Evolutionary conservation across 805 yeast genomes (phyloP).

Genomic region (Wickerhamomyces pijperi): DNA sequence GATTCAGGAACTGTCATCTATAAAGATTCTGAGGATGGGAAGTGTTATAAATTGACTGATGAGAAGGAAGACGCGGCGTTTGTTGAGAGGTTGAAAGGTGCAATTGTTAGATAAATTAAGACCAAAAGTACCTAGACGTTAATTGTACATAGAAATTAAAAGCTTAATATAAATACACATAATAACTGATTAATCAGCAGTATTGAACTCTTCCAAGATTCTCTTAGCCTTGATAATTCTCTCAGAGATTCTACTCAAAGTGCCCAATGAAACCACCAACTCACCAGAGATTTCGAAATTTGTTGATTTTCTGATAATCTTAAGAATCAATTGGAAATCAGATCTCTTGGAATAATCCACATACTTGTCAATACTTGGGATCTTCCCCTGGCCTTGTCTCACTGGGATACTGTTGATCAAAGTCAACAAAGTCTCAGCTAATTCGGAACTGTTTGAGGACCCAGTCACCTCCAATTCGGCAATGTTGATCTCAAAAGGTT

Average conservation of each 20-base stretch:
- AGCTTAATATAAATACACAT: background rate
- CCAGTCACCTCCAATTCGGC: slow-evolving; percentile 13
- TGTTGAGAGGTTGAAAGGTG: too few relatives aligned
- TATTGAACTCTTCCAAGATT: slow-evolving; percentile 14
- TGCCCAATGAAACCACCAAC: slow-evolving; percentile 12
- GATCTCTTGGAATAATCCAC: slow-evolving; percentile 16
- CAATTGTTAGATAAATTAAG: too few relatives aligned
- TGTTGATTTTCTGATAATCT: slow-evolving; percentile 21
- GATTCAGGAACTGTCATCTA: background rate
- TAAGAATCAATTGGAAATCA: slow-evolving; percentile 16
- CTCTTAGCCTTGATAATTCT: slow-evolving; percentile 15
- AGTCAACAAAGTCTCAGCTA: slow-evolving; percentile 21
- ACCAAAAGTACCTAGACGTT: too few relatives aligned
- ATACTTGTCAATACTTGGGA: slow-evolving; percentile 12
- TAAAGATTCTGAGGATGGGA: background rate
- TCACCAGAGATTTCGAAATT: slow-evolving; percentile 26
- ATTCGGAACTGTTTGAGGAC: slow-evolving; percentile 22
- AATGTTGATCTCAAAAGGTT: slow-evolving; percentile 50
- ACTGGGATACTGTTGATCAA: slow-evolving; percentile 10
- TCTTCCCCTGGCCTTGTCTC: background rate
- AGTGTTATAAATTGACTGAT: too few relatives aligned
- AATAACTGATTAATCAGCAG: slow-evolving; percentile 1
- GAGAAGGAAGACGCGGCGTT: too few relatives aligned
- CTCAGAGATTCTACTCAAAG: slow-evolving; percentile 9
- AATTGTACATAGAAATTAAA: too few relatives aligned